phyloP scores from a whole-genome alignment of 768 basidiomycete genomes.

The Suillus luteus region DNA sequence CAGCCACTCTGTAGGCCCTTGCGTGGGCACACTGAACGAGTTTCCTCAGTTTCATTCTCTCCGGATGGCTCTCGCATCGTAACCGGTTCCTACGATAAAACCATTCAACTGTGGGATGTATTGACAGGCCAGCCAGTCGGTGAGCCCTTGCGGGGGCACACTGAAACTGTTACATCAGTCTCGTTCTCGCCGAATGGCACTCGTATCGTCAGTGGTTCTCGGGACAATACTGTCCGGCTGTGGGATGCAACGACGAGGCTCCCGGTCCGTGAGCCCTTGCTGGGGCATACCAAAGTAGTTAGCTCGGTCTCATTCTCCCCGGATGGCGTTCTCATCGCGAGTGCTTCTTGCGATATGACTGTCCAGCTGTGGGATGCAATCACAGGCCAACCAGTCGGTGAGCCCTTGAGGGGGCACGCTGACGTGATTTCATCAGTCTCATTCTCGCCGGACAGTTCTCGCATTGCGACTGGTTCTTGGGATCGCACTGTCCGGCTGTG shows the following conservation, averaged over 20 bases:
- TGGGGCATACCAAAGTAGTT: neutral
- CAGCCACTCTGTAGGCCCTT: neutral
- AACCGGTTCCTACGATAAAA: neutral
- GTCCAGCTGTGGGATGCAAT: neutral
- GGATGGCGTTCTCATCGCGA: neutral
- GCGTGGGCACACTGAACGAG: neutral
- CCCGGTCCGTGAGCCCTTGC: neutral
- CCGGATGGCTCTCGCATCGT: neutral
- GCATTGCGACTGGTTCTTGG: slow-evolving; percentile 16
- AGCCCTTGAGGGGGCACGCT: neutral
- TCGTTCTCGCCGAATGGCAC: neutral
- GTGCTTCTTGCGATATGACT: neutral
- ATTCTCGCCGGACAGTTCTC: slow-evolving; percentile 24
- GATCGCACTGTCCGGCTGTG: slow-evolving; percentile 25
- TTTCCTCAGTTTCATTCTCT: neutral
- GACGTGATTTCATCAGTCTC: slow-evolving; percentile 13
- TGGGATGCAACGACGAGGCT: neutral
- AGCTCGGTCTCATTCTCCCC: neutral
- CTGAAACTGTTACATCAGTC: neutral
- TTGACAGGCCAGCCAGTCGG: neutral
- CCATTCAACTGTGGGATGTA: neutral
- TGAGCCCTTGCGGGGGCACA: neutral
- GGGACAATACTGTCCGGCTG: neutral
- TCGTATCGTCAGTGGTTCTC: neutral
- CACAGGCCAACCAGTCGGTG: neutral